Conservation (phyloP, 2,329 filamentous ascomycete species). For the Diaporthe ampelina region DNA sequence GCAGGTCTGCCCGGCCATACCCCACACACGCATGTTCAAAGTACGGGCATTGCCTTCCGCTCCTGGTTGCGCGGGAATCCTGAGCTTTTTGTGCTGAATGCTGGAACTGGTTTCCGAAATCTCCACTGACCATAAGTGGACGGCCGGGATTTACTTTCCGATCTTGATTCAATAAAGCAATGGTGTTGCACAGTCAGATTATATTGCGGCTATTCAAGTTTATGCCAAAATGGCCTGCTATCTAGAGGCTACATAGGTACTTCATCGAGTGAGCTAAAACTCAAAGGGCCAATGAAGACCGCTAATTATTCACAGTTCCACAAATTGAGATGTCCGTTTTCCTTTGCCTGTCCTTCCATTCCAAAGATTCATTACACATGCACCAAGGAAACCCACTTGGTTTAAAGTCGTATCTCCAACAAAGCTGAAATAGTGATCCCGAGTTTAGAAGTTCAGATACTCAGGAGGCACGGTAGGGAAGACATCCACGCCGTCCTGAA, state of each 20-base stretch:
- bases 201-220: not conserved
- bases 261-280: not conserved
- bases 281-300: not conserved
- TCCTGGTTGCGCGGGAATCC: not conserved
- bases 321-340: not conserved
- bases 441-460: constrained; percentile 47
- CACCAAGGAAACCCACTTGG: not conserved
- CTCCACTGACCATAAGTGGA: not conserved
- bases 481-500: constrained; percentile 62
- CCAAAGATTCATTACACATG: not conserved
- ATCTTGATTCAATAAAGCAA: not conserved
- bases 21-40: not conserved
- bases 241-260: constrained; percentile 8
- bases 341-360: not conserved
- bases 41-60: not conserved
- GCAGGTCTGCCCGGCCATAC: not conserved
- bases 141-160: not conserved
- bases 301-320: not conserved
- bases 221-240: not conserved
- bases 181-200: not conserved
- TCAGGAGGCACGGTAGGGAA: constrained; percentile 58
- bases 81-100: not conserved
- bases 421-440: not conserved
- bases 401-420: not conserved
- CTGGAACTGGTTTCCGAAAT: not conserved